A percentile compares a stretch with the other conserved stretches of the same genome.
These are phyloP conservation scores for Tricholoma sp. DNA, from an alignment of 768 basidiomycete species.

Conservation along the genomic window DNA sequence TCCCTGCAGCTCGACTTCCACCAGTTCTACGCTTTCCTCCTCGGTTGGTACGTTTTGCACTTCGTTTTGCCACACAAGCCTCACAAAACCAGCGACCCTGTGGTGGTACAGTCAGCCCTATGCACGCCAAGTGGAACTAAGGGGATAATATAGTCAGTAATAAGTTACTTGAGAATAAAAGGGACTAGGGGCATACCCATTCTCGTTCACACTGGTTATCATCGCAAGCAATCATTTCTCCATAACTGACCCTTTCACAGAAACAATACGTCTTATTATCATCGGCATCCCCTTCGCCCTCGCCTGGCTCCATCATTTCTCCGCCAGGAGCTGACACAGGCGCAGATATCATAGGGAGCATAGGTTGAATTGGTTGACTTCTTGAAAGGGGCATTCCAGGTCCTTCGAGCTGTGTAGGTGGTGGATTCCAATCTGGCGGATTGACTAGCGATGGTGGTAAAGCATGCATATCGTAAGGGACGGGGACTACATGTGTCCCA, in stretches of 20 bases:
- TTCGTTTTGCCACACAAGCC: conserved; percentile 53
- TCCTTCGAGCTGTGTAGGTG: conserved; percentile 57
- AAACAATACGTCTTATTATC: conserved; percentile 71
- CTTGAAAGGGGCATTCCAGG: conserved; percentile 74
- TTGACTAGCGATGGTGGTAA: conserved; percentile 24
- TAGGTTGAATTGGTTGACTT: conserved; percentile 29
- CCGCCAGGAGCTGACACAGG: conserved; percentile 27
- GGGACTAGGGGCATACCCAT: conserved; percentile 66
- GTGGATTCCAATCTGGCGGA: conserved; percentile 46
- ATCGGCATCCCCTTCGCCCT: conserved; percentile 52
- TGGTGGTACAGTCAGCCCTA: conserved; percentile 61
- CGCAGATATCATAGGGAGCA: conserved; percentile 24
- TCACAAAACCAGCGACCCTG: conserved; percentile 78
- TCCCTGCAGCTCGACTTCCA: conserved; percentile 23
- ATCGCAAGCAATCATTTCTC: conserved; percentile 95
- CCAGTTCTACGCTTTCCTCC: conserved; percentile 45
- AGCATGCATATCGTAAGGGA: conserved; percentile 36
- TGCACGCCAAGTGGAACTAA: conserved; percentile 79
- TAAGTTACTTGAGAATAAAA: conserved; percentile 4
- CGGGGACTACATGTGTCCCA: conserved; percentile 28
- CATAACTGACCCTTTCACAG: conserved; percentile 81
- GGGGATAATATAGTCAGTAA: conserved; percentile 5
- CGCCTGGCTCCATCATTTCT: conserved; percentile 36
- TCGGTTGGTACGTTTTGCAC: conserved; percentile 45
- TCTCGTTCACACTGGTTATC: conserved; percentile 73